Base-by-base conservation (phyloP, 2,329 filamentous ascomycete genomes). In the Herpotrichia juniperi region DNA sequence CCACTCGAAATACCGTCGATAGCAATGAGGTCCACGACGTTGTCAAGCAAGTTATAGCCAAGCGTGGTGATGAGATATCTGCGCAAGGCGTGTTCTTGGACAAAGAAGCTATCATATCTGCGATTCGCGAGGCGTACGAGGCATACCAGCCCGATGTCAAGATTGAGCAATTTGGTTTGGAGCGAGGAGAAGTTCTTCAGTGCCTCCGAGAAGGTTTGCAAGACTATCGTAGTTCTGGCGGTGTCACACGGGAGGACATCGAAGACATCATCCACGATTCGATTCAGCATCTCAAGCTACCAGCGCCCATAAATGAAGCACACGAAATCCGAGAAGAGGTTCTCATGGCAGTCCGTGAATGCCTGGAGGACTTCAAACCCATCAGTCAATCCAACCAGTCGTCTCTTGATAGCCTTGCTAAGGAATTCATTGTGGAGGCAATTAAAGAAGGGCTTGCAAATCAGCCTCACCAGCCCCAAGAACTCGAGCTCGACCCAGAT, bases 51-150 rank as follows among this genome's bases (percentile, higher is more conserved):
- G 93, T 92, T 2, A 68, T 89, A 14, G 78, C 81, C 11, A 84
- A 89, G 55, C 88, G 71, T 14, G 71, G 69, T 3, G 71, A 74
- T 44, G 61, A 66, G 14, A 53, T 89, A 61, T 80, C 84, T 4
- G 56, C 65, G 2, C 65, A 66, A 40, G 59, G 57, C 4, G 57
- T 59, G 3, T 52, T 53, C 17, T 51, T 76, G 2, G 87, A 86
- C 62, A 85, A 89, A 59, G 91, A 96, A 43, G 91, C 96, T 52
- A 90, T 97, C 30, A 83, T 97, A 1, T 83, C 89, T 24, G 92
- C 93, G 2, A 89, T 97, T 12, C 87, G 87, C 61, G 92, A 96
- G 62, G 93, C 93, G 1, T 96, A 92, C 86, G 93, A 97, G 90
- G 87, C 48, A 57, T 70, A 44, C 76, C 96, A 96, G 74, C 93